These are phyloP conservation scores for Endothia cerciana DNA, from an alignment of 2,329 filamentous ascomycete species.

Conservation along the genomic window DNA sequence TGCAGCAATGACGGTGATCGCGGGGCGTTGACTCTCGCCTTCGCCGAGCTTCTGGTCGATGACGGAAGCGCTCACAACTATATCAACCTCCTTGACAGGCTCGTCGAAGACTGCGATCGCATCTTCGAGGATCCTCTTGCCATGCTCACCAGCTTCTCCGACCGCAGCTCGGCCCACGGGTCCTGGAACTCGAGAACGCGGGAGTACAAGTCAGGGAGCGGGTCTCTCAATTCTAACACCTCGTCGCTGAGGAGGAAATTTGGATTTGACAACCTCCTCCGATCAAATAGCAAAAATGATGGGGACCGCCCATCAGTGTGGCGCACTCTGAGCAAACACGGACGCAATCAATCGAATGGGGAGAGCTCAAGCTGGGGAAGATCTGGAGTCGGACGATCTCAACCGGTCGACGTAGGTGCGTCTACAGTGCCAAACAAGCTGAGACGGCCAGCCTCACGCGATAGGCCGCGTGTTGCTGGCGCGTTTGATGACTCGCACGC, in stretches of 20 bases:
- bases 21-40: conserved; percentile 83
- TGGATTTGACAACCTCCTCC: conserved; percentile 74
- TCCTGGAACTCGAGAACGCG: conserved; percentile 63
- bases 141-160: conserved; percentile 45
- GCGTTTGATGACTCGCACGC: conserved; percentile 59
- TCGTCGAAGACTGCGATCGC: conserved; percentile 86
- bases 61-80: conserved; percentile 79
- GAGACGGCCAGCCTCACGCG: conserved; percentile 59
- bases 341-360: conserved; percentile 61
- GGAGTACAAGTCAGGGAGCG: conserved; percentile 64
- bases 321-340: conserved; percentile 85
- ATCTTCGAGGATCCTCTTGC: conserved; percentile 72
- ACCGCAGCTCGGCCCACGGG: conserved; percentile 54
- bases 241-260: conserved; percentile 86
- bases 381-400: conserved; percentile 68
- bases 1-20: conserved; percentile 91
- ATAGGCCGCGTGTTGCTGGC: conserved; percentile 63
- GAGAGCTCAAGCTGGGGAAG: conserved; percentile 69
- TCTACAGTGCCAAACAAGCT: conserved; percentile 51
- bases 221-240: conserved; percentile 81
- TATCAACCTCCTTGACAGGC: conserved; percentile 83
- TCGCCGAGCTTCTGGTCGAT: conserved; percentile 82
- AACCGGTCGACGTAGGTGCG: conserved; percentile 74
- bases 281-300: conserved; percentile 77
- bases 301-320: conserved; percentile 78